A percentile compares a stretch with the other conserved stretches of the same genome.
Evolutionary conservation across 179 eudicot genomes (phyloP).

Genomic region (Beta lomatogona): DNA sequence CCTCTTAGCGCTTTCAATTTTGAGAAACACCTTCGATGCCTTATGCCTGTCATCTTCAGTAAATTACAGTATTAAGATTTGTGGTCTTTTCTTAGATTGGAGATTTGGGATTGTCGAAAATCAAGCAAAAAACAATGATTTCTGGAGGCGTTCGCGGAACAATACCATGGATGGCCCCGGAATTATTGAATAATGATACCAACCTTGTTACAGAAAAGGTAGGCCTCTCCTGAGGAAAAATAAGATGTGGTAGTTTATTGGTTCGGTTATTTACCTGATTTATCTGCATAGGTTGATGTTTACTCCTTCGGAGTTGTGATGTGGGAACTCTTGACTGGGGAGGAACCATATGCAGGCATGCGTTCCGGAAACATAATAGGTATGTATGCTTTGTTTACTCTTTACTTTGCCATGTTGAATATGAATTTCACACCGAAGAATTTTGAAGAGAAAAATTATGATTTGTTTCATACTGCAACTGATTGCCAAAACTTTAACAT

Average conservation of each 20-base stretch:
- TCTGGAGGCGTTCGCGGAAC: conserved; percentile 31
- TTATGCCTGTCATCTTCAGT: neutral
- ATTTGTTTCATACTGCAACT: neutral
- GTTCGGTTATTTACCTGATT: neutral
- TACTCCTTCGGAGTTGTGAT: conserved; percentile 27
- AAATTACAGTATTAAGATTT: neutral
- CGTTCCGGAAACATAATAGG: conserved; percentile 25
- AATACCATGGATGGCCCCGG: conserved; percentile 35
- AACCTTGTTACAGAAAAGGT: conserved; percentile 27
- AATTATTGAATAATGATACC: conserved; percentile 15
- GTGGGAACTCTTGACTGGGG: conserved; percentile 34
- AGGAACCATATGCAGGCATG: conserved; percentile 26
- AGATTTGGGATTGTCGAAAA: conserved; percentile 29
- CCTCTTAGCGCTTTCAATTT: neutral
- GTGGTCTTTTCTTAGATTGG: conserved; percentile 17
- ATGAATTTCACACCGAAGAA: neutral
- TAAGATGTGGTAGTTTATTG: neutral
- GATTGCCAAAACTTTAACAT: neutral
- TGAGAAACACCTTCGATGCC: neutral
- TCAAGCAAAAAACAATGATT: conserved; percentile 19
- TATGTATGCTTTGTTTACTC: neutral
- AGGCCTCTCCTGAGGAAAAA: neutral
- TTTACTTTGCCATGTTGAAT: neutral
- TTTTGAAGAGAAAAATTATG: neutral
- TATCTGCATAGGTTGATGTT: conserved; percentile 22